Evolutionary conservation across 2,329 filamentous ascomycete genomes (phyloP), one percentile per base, ranked within the genome.

Genomic region (Hymenoscyphus fraxineus): DNA sequence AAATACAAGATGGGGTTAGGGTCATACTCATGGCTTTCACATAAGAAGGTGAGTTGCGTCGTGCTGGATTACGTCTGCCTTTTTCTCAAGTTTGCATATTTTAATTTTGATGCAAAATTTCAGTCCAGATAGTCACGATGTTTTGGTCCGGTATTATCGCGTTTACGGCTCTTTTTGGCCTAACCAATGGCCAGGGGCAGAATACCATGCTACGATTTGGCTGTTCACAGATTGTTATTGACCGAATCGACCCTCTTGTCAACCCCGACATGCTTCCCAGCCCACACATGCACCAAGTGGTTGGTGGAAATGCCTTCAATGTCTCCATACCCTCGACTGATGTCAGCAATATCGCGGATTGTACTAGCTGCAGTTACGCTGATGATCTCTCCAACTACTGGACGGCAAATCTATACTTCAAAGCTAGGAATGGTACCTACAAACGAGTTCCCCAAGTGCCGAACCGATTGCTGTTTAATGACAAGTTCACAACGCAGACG

Each of bases 371-470:
- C 76, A 86, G 83, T 64, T 89, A 95, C 47, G 85, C 80, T 19
- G 81, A 94, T 78, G 92, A 96, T 78, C 89, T 87, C 78, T 95
- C 91, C 7, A 87, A 86, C 22, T 96, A 96, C 79, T 96, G 91
- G 90, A 85, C 86, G 60, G 92, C 92, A 1, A 79, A 84, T 5
- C 74, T 95, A 66, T 93, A 93, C 79, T 96, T 96, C 76, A 77
- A 87, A 74, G 84, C 92, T 71, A 72, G 73, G 6, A 73, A 78
- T 27, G 89, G 66, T 80, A 87, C 63, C 88, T 85, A 63, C 84
- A 73, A 77, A 89, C 65, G 64, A 55, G 59, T 67, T 10, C 83
- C 83, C 88, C 65, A 87, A 88, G 71, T 90, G 89, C 75, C 86
- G 87, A 83, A 87, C 86, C 73, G 83, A 56, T 63, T 62, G 44